Base-by-base conservation (phyloP, 306 rosid species). In the Hippophae rhamnoides region DNA sequence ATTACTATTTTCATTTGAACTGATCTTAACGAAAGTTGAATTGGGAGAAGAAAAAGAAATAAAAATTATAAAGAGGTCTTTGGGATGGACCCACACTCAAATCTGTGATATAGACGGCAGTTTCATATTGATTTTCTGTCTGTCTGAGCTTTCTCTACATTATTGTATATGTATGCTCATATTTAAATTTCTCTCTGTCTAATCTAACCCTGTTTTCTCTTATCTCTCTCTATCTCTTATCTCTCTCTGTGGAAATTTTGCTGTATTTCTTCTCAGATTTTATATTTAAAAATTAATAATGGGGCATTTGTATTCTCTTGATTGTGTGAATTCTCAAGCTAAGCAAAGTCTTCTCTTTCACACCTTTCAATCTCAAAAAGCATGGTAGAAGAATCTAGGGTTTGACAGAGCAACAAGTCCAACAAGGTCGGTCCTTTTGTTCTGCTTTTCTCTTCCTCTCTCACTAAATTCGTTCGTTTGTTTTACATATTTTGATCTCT, bases 371-470 rank as follows among this genome's bases (percentile, higher is more conserved):
- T 79, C 78, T 80, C 83, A 61, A 68, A 68, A 81, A 57, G 63
- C 71, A 75, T 77, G 82, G 85, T 70, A 74, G 68, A 69, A 78
- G 82, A 93, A 83, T 88, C 90, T 93, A 88, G 97, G 95, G 94
- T 80, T 83, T 90, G 74, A 63, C 79, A 67, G 50, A 31, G 74
- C 78, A 70, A 64, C 78, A 70, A 72, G 58, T 74, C 78, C 80
- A 79, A 81, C 84, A 62, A 84, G 88, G 88, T 83, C 74, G 60
- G 38, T 31, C 72, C 71, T 62, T 18, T 72, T 71, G 77, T 77
- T 81, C 75, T 77, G 78, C 63, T 74, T 70, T 63, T 55, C 60
- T 38, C 40, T 56, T 41, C 26, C 18, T 25, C 5, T 64, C 51
- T 23, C 73, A 63, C 65, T 6, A 25, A 73, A 49, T 73, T 73